Evolutionary conservation across 306 rosid species (phyloP).

Genomic region (Crotalaria pallida): DNA sequence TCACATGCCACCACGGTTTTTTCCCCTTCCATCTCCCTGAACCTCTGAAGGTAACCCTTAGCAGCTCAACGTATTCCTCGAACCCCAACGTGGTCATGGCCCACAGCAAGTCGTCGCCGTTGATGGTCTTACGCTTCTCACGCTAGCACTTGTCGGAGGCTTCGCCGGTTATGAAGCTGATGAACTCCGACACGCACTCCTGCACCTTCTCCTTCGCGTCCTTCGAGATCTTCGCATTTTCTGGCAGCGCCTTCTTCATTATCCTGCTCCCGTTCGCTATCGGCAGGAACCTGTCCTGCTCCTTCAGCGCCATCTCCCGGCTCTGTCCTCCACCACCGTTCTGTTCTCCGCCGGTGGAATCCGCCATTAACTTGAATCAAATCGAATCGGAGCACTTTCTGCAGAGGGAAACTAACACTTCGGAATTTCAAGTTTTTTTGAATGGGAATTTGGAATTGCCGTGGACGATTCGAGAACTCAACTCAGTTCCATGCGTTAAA

Average conservation of each 20-base stretch:
- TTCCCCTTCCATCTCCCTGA: conserved; percentile 80
- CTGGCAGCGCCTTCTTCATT: conserved; percentile 85
- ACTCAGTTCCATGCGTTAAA: no score
- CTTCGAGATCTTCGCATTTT: conserved; percentile 88
- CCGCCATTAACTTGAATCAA: conserved; percentile 38
- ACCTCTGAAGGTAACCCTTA: conserved; percentile 73
- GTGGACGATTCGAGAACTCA: no score
- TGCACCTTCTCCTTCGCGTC: conserved; percentile 91
- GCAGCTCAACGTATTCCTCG: conserved; percentile 78
- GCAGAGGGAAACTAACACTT: no score
- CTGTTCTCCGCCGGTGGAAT: no score
- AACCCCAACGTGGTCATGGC: conserved; percentile 87
- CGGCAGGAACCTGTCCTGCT: conserved; percentile 80
- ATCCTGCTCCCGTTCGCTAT: conserved; percentile 89
- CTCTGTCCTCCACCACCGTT: no score
- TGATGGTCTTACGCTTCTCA: conserved; percentile 91
- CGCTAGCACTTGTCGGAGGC: conserved; percentile 92
- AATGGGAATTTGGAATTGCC: no score
- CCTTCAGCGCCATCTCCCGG: conserved; percentile 66
- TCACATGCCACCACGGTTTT: conserved; percentile 66
- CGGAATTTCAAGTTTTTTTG: no score
- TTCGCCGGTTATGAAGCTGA: conserved; percentile 86
- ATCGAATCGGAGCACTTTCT: neutral
- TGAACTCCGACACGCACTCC: conserved; percentile 92
- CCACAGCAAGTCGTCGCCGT: conserved; percentile 91